Base-by-base conservation (phyloP, 2,329 filamentous ascomycete genomes). In the Mycosphaerella sp. region DNA sequence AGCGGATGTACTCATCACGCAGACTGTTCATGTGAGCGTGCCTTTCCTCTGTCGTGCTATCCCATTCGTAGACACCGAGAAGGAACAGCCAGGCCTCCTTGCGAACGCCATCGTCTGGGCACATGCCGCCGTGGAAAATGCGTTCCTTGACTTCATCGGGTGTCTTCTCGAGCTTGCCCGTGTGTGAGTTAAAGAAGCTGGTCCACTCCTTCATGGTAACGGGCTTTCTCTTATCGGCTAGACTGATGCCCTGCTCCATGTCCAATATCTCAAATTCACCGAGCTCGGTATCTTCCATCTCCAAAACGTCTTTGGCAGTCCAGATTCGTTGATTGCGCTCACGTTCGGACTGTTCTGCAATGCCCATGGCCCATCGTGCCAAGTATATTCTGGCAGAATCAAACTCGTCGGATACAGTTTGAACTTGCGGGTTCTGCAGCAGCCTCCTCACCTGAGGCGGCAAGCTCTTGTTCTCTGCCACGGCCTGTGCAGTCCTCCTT, bases 21-120 rank as follows among this genome's bases (percentile, higher is more conserved):
- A 95, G 79, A 6, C 87, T 95, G 45, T 93, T 92, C 64, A 91
- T 78, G 63, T 91, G 81, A 0, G 85, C 89, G 64, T 84, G 87
- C 39, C 93, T 81, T 67, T 98, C 93, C 57, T 95, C 89, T 1
- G 78, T 78, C 0, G 86, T 90, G 70, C 89, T 95, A 63, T 95
- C 84, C 95, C 95, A 98, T 2, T 92, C 85, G 66, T 95, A 87
- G 0, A 98, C 87, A 0, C 89, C 93, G 0, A 98, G 79, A 12
- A 98, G 73, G 71, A 95, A 98, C 0, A 96, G 78, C 93, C 93
- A 98, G 0, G 92, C 93, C 70, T 97, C 91, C 72, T 97, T 97
- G 45, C 95, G 80, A 3, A 95, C 91, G 0, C 91, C 91, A 64
- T 97, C 92, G 12, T 95, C 87, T 0, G 87, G 75, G 67, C 95